phyloP scores from a whole-genome alignment of 2,329 filamentous ascomycete species.

The Endothia cerciana region DNA sequence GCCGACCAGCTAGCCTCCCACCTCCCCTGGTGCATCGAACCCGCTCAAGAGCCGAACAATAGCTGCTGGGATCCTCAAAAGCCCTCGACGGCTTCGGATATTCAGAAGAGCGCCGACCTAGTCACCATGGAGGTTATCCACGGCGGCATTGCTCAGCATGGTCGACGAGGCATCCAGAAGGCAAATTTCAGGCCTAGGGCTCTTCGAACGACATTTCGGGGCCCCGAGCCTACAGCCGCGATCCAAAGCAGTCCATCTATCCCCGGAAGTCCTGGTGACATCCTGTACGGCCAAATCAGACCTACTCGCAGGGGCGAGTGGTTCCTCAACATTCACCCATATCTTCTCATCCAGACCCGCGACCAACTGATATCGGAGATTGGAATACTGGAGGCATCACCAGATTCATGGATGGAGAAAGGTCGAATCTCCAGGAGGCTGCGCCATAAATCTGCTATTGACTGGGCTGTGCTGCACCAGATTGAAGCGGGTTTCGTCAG shows the following conservation, averaged over 20 bases:
- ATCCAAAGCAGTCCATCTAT: not conserved
- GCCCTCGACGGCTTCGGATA: no score
- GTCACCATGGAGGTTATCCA: no score
- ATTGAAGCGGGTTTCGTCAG: not conserved
- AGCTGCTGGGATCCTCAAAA: no score
- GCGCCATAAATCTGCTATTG: not conserved
- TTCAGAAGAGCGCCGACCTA: no score
- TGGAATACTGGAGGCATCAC: not conserved
- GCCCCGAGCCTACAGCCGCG: not conserved
- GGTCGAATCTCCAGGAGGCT: constrained; percentile 2
- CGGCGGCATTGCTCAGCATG: no score
- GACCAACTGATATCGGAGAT: not conserved
- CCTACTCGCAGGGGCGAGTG: not conserved
- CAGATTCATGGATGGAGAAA: constrained; percentile 7
- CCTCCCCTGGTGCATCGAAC: no score
- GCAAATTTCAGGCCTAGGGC: not conserved
- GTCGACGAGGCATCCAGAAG: not conserved
- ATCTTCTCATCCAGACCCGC: not conserved
- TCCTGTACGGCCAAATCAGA: not conserved
- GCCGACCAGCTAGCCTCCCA: no score
- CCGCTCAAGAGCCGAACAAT: no score
- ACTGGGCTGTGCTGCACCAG: constrained; percentile 2
- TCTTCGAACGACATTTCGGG: not conserved
- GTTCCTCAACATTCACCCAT: constrained; percentile 1
- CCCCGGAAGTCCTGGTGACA: not conserved